Evolutionary conservation across 768 basidiomycete species (phyloP).

Genomic region (Pleurotus sapidus): DNA sequence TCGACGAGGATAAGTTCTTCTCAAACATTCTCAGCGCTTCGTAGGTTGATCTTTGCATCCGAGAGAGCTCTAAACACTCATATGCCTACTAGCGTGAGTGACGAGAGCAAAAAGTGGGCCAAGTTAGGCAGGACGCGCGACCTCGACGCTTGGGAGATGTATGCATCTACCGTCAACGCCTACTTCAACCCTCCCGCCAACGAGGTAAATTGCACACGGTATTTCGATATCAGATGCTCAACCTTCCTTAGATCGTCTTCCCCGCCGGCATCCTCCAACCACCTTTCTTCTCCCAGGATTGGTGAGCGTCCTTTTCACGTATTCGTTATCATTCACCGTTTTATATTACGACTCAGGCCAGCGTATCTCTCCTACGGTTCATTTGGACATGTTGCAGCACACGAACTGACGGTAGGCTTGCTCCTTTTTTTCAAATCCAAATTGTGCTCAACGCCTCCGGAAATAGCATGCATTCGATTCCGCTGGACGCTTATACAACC

Average conservation of each 20-base stretch:
- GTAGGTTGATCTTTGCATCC: constrained; percentile 25
- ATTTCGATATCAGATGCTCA: background rate
- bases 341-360: constrained; percentile 53
- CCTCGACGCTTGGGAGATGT: constrained; percentile 82
- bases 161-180: constrained; percentile 81
- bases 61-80: no score
- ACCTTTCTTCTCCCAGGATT: constrained; percentile 83
- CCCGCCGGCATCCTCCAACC: constrained; percentile 94
- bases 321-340: background rate
- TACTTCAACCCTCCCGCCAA: constrained; percentile 87
- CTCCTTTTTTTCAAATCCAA: background rate
- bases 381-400: constrained; percentile 89
- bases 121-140: constrained; percentile 70
- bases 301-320: constrained; percentile 38
- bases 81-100: constrained; percentile 42
- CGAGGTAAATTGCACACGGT: constrained; percentile 48
- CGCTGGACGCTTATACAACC: constrained; percentile 86
- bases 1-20: constrained; percentile 74
- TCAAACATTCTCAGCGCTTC: constrained; percentile 72
- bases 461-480: constrained; percentile 86
- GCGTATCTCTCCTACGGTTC: constrained; percentile 87
- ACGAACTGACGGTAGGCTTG: constrained; percentile 78
- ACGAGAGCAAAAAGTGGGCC: constrained; percentile 69
- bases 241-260: constrained; percentile 71
- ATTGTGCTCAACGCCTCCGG: background rate